Evolutionary conservation across 1,284 basidiomycete genomes (phyloP).

Genomic region (Tausonia pullulans): DNA sequence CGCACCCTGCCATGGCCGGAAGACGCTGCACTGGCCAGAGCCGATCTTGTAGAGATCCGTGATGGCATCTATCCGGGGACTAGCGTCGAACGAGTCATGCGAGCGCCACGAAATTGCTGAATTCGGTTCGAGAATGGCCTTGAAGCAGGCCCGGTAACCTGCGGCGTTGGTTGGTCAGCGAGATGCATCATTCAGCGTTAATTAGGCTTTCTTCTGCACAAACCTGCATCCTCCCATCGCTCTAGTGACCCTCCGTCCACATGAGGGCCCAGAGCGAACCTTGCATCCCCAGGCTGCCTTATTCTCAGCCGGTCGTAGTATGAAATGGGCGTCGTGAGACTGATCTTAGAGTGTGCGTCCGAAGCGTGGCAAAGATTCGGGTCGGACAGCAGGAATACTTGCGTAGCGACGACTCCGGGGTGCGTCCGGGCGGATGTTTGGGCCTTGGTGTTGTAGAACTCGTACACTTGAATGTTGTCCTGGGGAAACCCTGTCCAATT

Average conservation of each 20-base stretch:
- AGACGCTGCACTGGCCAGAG: constrained; percentile 55
- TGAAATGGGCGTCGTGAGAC: constrained; percentile 49
- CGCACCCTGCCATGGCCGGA: constrained; percentile 63
- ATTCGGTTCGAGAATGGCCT: background rate
- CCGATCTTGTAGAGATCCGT: constrained; percentile 48
- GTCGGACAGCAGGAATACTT: constrained; percentile 39
- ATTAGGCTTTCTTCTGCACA: too few relatives aligned
- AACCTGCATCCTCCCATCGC: constrained; percentile 58
- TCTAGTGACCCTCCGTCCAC: constrained; percentile 65
- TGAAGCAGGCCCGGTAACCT: constrained; percentile 10
- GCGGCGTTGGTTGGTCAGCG: background rate
- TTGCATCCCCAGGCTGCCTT: constrained; percentile 55
- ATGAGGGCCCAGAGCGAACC: constrained; percentile 62
- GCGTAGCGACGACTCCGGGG: constrained; percentile 50
- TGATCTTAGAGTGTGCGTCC: constrained; percentile 40
- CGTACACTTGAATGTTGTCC: constrained; percentile 47
- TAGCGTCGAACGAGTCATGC: constrained; percentile 49
- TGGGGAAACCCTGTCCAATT: constrained; percentile 17
- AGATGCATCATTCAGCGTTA: too few relatives aligned
- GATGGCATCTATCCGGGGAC: constrained; percentile 43
- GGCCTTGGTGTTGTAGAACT: constrained; percentile 56
- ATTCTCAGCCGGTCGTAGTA: constrained; percentile 70
- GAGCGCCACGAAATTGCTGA: background rate
- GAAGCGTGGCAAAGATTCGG: constrained; percentile 41
- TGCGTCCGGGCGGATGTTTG: constrained; percentile 51